Conservation (phyloP, 2,329 filamentous ascomycete genomes). For the Epichloe scottii region DNA sequence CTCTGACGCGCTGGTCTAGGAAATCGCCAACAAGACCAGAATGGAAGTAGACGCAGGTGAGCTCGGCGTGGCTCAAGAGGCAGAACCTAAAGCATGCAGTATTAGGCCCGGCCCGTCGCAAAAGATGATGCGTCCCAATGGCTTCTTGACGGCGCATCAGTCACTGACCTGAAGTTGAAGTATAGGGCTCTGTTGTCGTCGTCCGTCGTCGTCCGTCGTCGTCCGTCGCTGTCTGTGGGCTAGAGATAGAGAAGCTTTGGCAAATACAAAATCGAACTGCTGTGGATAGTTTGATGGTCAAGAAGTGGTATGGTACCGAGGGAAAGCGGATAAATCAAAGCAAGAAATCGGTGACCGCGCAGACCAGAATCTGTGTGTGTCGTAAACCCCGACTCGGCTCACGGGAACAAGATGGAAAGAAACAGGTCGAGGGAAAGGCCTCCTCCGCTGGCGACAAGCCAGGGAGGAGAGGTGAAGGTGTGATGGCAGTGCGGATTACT, state of each 20-base stretch:
- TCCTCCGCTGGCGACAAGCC: not conserved
- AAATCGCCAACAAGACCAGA: not conserved
- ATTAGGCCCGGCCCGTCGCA: not conserved
- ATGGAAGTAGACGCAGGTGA: not conserved
- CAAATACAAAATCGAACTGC: not conserved
- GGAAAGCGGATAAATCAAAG: not conserved
- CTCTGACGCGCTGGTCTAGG: not conserved
- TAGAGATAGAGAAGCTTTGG: not conserved
- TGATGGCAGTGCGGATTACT: too few relatives aligned
- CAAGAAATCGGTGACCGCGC: not conserved
- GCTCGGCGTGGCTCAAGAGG: not conserved
- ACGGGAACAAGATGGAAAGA: conserved; percentile 1
- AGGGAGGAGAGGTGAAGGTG: too few relatives aligned
- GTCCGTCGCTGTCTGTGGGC: too few relatives aligned
- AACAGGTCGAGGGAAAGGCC: not conserved
- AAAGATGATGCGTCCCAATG: not conserved
- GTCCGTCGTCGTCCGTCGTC: too few relatives aligned
- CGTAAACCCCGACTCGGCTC: conserved; percentile 1
- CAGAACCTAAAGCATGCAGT: not conserved
- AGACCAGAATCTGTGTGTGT: not conserved
- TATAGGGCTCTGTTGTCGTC: not conserved
- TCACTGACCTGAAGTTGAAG: not conserved
- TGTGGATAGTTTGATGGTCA: not conserved
- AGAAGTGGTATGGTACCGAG: not conserved
- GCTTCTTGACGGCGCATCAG: not conserved